These are phyloP conservation scores for Saccharata proteae DNA, from an alignment of 2,329 filamentous ascomycete species.

Conservation along the genomic window DNA sequence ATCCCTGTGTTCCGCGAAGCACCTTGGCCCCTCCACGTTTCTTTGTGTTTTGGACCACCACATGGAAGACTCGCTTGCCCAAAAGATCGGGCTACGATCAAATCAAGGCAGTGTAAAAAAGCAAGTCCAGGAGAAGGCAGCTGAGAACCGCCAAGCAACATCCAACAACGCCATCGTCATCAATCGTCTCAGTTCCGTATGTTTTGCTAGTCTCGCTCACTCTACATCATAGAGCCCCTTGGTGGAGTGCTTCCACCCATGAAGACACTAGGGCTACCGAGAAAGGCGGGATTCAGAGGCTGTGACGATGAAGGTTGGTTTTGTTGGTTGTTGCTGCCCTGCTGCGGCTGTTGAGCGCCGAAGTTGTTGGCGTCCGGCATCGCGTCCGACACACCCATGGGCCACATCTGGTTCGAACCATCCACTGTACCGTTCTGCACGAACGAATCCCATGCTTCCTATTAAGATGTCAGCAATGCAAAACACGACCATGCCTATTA, in stretches of 20 bases:
- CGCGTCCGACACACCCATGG: slow-evolving; percentile 24
- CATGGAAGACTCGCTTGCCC: too few species aligned
- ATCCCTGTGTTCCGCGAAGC: too few species aligned
- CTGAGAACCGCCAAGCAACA: too few species aligned
- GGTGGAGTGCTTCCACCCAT: slow-evolving; percentile 24
- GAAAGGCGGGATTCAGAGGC: slow-evolving; percentile 17
- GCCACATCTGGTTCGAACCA: slow-evolving; percentile 29
- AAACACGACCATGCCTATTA: too few species aligned
- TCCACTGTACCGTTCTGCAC: slow-evolving; percentile 46
- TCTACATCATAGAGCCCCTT: slow-evolving; percentile 6
- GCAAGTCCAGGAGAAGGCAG: too few species aligned
- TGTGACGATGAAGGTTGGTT: slow-evolving; percentile 6
- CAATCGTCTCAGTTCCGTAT: too few species aligned
- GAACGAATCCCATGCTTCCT: slow-evolving; percentile 60
- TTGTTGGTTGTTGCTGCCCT: slow-evolving; percentile 8
- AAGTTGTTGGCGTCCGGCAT: slow-evolving; percentile 6
- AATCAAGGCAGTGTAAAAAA: too few species aligned
- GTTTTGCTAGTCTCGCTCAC: background rate
- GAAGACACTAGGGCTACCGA: slow-evolving; percentile 21
- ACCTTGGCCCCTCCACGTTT: too few species aligned
- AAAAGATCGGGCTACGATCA: too few species aligned
- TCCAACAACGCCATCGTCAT: too few species aligned
- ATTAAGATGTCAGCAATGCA: slow-evolving; percentile 15
- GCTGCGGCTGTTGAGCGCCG: slow-evolving; percentile 14
- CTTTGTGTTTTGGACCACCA: too few species aligned